These are phyloP conservation scores for Diutina rugosa DNA, from an alignment of 1,139 yeast species.

Conservation along the genomic window DNA sequence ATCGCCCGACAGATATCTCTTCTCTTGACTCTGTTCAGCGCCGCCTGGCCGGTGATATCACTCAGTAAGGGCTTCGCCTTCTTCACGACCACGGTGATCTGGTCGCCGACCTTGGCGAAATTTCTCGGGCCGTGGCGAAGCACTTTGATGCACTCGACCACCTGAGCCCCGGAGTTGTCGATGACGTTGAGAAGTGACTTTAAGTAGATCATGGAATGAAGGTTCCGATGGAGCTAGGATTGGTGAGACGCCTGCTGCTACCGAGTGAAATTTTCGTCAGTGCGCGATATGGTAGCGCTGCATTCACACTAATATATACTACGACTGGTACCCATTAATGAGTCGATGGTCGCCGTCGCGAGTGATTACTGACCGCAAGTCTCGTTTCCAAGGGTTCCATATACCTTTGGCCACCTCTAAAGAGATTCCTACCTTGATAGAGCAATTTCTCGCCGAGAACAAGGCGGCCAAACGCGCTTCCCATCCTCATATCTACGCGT, in stretches of 20 bases:
- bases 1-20: slow-evolving; percentile 96
- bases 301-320: neutral
- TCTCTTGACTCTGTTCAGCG: slow-evolving; percentile 74
- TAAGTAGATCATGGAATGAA: slow-evolving; percentile 56
- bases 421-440: slow-evolving; percentile 27
- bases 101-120: slow-evolving; percentile 80
- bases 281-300: neutral
- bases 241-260: neutral
- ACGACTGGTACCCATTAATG: neutral
- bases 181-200: slow-evolving; percentile 83
- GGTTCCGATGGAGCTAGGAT: neutral
- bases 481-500: slow-evolving; percentile 59
- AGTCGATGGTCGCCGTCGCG: neutral
- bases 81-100: slow-evolving; percentile 88
- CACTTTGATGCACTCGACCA: slow-evolving; percentile 94
- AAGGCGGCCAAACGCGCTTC: slow-evolving; percentile 36
- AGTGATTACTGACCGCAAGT: slow-evolving; percentile 28
- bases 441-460: slow-evolving; percentile 23
- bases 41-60: slow-evolving; percentile 54
- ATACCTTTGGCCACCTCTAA: slow-evolving; percentile 18
- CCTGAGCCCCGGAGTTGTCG: slow-evolving; percentile 91
- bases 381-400: slow-evolving; percentile 51
- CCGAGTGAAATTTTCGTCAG: neutral
- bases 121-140: slow-evolving; percentile 78
- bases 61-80: slow-evolving; percentile 68